Conservation (phyloP, 495 filamentous ascomycete species). For the Tuber microsphaerosporum region DNA sequence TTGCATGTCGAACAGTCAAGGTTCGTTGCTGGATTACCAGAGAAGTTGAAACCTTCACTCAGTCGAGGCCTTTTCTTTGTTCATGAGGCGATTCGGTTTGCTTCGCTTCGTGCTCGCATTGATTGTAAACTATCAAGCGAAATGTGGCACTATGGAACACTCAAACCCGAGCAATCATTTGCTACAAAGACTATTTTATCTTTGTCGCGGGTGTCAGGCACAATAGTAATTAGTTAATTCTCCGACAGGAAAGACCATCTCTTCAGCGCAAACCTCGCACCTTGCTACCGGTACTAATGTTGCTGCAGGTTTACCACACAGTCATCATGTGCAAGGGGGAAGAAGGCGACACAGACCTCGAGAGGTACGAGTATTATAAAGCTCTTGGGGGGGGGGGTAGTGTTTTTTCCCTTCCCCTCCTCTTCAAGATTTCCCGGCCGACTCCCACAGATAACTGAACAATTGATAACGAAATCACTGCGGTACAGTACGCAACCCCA, state of each 20-base stretch:
- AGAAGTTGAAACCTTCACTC: not conserved
- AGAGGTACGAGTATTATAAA: not conserved
- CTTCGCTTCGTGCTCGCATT: not conserved
- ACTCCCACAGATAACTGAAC: conserved; percentile 8
- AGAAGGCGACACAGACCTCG: conserved; percentile 9
- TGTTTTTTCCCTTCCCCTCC: not conserved
- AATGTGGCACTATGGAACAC: not conserved
- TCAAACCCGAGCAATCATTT: not conserved
- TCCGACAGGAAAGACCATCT: not conserved
- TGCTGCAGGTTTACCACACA: not conserved
- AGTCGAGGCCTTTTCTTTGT: not conserved
- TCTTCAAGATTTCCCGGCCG: not conserved
- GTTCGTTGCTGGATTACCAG: not conserved
- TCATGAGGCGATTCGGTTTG: not conserved
- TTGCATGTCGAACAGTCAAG: not conserved
- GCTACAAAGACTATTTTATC: conserved; percentile 2
- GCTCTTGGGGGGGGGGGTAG: not conserved
- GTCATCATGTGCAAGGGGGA: conserved; percentile 1
- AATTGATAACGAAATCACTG: conserved; percentile 26
- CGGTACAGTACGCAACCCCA: conserved; percentile 14
- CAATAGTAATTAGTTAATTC: not conserved
- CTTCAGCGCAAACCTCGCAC: not conserved
- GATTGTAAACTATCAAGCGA: not conserved
- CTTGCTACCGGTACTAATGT: not conserved
- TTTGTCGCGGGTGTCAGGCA: not conserved